Base-by-base conservation (phyloP, 176 grass and related monocot species). In the Carex kokanica region DNA sequence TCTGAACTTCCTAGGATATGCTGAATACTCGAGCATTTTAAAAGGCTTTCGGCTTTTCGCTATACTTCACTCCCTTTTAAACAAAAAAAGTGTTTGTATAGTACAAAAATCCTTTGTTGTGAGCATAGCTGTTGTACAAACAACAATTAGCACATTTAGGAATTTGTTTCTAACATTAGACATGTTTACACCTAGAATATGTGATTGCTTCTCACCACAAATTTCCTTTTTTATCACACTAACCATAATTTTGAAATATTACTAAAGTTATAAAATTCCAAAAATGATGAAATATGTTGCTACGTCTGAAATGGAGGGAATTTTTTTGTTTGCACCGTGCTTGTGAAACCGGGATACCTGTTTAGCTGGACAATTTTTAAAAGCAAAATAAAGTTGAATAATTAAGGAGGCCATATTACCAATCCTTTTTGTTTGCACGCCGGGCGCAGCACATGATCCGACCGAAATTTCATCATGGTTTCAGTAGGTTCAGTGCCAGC, bases 401-500 rank as follows among this genome's bases (percentile, higher is more conserved):
- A 34, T 65, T 40, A 43, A 70, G 15, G 14, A 55, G 17, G 40
- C 2, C 64, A 43, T 16, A 31, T 90, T 81, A 94, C 94, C 88
- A 83, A 32, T 2, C 85, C 83, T 85, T 92, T 88, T 12, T 89
- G 86, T 86, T 97, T 92, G 68, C 71, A 71, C 59, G 67, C 92
- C 1, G 85, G 88, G 29, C 86, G 87, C 59, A 98, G 18, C 14
- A 83, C 87, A 85, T 92, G 74, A 51, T 87, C 92, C 0, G 95
- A 98, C 34, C 95, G 77, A 74, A 98, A 98, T 53, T 88, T 94
- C 74, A 81, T 74, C 72, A 98, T 88, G 38, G 87, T 91, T 90
- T 90, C 80, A 81, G 90, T 98, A 73, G 95, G 92, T 81, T 98
- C 95, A 2, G 55, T 79, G 32, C 88, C 89, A 80, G 52, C 14